Percentiles rank a stretch among this genome's conserved stretches.
phyloP scores from a whole-genome alignment of 2,329 filamentous ascomycete species.

The Thermoascus crustaceus region DNA sequence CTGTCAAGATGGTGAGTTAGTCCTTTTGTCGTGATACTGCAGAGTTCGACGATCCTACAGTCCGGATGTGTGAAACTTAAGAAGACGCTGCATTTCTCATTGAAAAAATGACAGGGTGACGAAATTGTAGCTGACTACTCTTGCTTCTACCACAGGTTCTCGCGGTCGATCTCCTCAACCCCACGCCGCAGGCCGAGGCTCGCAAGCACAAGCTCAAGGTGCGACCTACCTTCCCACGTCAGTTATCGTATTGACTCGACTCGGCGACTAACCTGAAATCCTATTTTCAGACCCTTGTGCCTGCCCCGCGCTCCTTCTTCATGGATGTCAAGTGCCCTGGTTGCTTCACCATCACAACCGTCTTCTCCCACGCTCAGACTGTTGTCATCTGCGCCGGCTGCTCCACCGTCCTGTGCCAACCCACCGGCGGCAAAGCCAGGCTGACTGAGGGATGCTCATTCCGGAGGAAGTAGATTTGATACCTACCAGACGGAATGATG shows the following conservation, averaged over 20 bases:
- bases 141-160: slow-evolving; percentile 64
- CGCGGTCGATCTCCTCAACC: slow-evolving; percentile 99
- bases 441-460: slow-evolving; percentile 99
- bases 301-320: slow-evolving; percentile 97
- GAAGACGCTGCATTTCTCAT: slow-evolving; percentile 6
- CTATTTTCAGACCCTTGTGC: slow-evolving; percentile 71
- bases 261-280: slow-evolving; percentile 7
- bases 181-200: slow-evolving; percentile 91
- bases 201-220: slow-evolving; percentile 99
- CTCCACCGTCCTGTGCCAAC: slow-evolving; percentile 99
- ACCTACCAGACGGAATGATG: slow-evolving; percentile 5
- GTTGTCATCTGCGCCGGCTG: slow-evolving; percentile 99
- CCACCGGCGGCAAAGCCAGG: slow-evolving; percentile 97
- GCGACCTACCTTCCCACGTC: slow-evolving; percentile 32
- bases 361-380: slow-evolving; percentile 99
- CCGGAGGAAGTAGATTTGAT: slow-evolving; percentile 81
- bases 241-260: slow-evolving; percentile 5
- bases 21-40: neutral
- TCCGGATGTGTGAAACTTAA: slow-evolving; percentile 8
- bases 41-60: slow-evolving; percentile 2
- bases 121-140: slow-evolving; percentile 14
- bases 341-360: slow-evolving; percentile 99
- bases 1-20: slow-evolving; percentile 38
- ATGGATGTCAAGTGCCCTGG: slow-evolving; percentile 99
- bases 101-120: too few relatives aligned